These are phyloP conservation scores for Penicillium roqueforti DNA, from an alignment of 495 filamentous ascomycete species.

Conservation along the genomic window DNA sequence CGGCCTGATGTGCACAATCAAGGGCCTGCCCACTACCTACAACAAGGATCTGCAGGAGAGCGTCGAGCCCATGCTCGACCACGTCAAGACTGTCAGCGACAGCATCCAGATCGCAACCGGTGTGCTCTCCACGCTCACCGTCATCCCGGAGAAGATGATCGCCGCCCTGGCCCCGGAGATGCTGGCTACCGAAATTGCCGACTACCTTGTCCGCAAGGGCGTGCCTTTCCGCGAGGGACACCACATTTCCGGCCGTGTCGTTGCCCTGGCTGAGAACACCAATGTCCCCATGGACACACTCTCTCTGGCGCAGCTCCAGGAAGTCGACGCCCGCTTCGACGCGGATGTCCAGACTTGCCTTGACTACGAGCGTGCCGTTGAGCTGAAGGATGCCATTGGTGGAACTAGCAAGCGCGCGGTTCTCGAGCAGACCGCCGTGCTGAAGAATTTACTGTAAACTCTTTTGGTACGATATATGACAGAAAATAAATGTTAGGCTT, in stretches of 20 bases:
- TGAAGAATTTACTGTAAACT: constrained; percentile 49
- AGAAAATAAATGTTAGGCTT: constrained; percentile 6
- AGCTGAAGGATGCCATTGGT: constrained; percentile 74
- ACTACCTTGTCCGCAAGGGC: constrained; percentile 87
- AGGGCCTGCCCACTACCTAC: constrained; percentile 86
- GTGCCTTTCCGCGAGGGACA: constrained; percentile 76
- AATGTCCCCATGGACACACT: constrained; percentile 74
- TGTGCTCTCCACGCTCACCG: constrained; percentile 60
- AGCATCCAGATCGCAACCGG: constrained; percentile 85
- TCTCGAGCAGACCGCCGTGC: constrained; percentile 69
- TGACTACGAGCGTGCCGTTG: constrained; percentile 84
- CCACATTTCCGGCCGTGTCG: constrained; percentile 80
- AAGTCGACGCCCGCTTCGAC: constrained; percentile 71
- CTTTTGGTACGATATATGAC: constrained; percentile 10
- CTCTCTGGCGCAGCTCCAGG: constrained; percentile 62
- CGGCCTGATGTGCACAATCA: constrained; percentile 82
- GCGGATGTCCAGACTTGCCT: constrained; percentile 69
- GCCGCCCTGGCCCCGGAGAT: constrained; percentile 71
- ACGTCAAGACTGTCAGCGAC: constrained; percentile 80
- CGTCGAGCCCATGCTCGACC: constrained; percentile 82
- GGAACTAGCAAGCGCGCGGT: constrained; percentile 76
- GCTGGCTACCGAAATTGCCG: constrained; percentile 80
- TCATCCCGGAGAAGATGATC: constrained; percentile 70
- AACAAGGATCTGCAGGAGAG: constrained; percentile 95
- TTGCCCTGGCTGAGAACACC: constrained; percentile 68